Percentiles rank a stretch among this genome's conserved stretches.
Evolutionary conservation across 192 early-diverging fungal species (phyloP).

Genomic region (Helicostylum pulchrum): DNA sequence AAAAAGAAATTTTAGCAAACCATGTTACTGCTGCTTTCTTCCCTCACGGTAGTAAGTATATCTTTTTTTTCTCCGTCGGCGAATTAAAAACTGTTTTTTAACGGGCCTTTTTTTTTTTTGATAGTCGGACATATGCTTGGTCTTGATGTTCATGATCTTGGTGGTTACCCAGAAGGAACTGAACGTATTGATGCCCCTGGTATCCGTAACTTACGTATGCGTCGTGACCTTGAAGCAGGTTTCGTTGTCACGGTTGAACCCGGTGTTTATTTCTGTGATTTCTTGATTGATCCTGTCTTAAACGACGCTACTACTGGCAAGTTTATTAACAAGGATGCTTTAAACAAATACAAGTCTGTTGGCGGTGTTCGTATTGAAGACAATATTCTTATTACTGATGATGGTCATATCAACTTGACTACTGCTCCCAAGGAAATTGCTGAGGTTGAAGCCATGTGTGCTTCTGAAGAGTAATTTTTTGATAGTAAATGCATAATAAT

Average conservation of each 20-base stretch:
- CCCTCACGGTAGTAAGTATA: conserved; percentile 75
- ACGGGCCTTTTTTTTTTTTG: too few relatives aligned
- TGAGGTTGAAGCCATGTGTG: conserved; percentile 62
- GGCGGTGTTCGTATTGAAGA: conserved; percentile 95
- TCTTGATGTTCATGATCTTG: conserved; percentile 89
- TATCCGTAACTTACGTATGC: conserved; percentile 74
- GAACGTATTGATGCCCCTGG: conserved; percentile 68
- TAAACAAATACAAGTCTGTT: conserved; percentile 69
- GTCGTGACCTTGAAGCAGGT: conserved; percentile 66
- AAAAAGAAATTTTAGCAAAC: conserved; percentile 57
- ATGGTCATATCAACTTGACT: conserved; percentile 82
- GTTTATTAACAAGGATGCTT: conserved; percentile 63
- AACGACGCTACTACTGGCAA: conserved; percentile 50
- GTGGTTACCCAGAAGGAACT: conserved; percentile 78
- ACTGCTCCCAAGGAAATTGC: conserved; percentile 70
- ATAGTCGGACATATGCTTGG: conserved; percentile 76
- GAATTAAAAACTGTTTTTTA: too few relatives aligned
- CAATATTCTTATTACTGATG: conserved; percentile 76
- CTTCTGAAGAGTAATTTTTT: neutral
- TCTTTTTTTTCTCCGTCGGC: too few relatives aligned
- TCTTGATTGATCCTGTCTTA: conserved; percentile 64
- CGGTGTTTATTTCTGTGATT: conserved; percentile 89
- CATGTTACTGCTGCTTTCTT: conserved; percentile 78
- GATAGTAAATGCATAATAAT: too few relatives aligned
- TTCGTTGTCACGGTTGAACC: conserved; percentile 95